Base-by-base conservation (phyloP, 2,329 filamentous ascomycete species). In the Talaromyces piceae region DNA sequence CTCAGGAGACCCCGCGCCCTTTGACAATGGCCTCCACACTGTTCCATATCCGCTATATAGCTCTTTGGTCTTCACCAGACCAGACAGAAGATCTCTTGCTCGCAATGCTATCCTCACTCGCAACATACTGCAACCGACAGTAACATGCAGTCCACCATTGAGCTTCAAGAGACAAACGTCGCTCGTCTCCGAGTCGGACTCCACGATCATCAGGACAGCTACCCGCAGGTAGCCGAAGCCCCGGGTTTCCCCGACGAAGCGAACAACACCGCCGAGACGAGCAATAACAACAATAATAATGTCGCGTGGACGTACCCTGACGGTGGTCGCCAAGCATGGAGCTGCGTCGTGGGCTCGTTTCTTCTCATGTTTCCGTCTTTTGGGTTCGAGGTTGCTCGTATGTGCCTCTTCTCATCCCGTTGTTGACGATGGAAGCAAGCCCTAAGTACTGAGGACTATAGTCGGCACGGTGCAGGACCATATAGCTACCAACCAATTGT, bases 381-480 rank as follows among this genome's bases (percentile, higher is more conserved):
- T 55, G 75, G 75, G 1, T 73, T 77, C 45, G 75, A 77, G 65
- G 67, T 72, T 26, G 61, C 63, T 1, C 54, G 63, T 61, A 58
- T 41, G 53, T 30, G 5, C n/a, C 5, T n/a, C 4, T 37, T 47
- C 26, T 39, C 28, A 8, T 23, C 18, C 13, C 11, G 23, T 18
- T 13, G 12, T 16, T 6, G 28, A 48, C n/a, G n/a, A 41, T 3
- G 18, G 13, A 25, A 5, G n/a, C 7, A 20, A 18, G 16, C 12
- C 33, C 39, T 43, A 43, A 43, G 7, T 13, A 4, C 11, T 4
- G 12, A 43, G 20, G 13, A 11, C 13, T n/a, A 60, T 60, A 53
- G 69, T 77, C 5, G 75, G 75, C n/a, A 70, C 73, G 1, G 59
- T 78, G 0, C 75, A 77, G 54, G 66, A 74, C 41, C 75, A 77